These are phyloP conservation scores for Dactylellina cionopaga DNA, from an alignment of 2,329 filamentous ascomycete species.

Conservation along the genomic window DNA sequence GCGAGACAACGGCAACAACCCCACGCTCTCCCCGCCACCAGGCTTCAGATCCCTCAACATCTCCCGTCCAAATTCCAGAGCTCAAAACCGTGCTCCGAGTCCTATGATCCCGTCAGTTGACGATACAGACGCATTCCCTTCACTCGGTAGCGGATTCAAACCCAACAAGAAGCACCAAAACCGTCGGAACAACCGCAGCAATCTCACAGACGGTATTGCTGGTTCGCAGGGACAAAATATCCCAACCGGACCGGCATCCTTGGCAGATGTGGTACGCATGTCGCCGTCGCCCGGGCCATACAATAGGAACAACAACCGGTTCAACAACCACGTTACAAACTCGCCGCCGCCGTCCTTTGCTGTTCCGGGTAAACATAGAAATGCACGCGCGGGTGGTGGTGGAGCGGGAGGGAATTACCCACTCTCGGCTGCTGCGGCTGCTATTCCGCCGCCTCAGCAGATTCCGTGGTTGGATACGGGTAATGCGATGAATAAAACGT, in stretches of 20 bases:
- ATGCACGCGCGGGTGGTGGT: slow-evolving; percentile 15
- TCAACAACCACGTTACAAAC: slow-evolving; percentile 48
- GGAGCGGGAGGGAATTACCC: slow-evolving; percentile 8
- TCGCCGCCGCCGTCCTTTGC: slow-evolving; percentile 44
- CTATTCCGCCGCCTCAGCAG: slow-evolving; percentile 87
- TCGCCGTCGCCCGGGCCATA: slow-evolving; percentile 78
- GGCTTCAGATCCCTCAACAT: slow-evolving; percentile 72
- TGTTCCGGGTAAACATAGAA: slow-evolving; percentile 45
- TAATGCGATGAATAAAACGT: slow-evolving; percentile 87
- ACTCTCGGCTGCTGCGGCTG: slow-evolving; percentile 58
- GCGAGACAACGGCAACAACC: slow-evolving; percentile 53
- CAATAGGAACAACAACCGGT: slow-evolving; percentile 35
- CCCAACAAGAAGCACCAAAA: slow-evolving; percentile 79
- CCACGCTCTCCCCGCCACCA: slow-evolving; percentile 67
- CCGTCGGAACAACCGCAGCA: slow-evolving; percentile 83
- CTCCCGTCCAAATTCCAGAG: slow-evolving; percentile 85
- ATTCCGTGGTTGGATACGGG: slow-evolving; percentile 98
- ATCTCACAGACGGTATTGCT: slow-evolving; percentile 73
- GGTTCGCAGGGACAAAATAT: slow-evolving; percentile 66
- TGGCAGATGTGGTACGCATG: slow-evolving; percentile 96
- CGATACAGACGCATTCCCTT: slow-evolving; percentile 94
- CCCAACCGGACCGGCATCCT: slow-evolving; percentile 72
- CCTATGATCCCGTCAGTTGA: slow-evolving; percentile 79
- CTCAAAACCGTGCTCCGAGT: slow-evolving; percentile 70
- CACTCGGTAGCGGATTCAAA: slow-evolving; percentile 73